Evolutionary conservation across 805 yeast species (phyloP).

Genomic region (Lachancea nothofagi): DNA sequence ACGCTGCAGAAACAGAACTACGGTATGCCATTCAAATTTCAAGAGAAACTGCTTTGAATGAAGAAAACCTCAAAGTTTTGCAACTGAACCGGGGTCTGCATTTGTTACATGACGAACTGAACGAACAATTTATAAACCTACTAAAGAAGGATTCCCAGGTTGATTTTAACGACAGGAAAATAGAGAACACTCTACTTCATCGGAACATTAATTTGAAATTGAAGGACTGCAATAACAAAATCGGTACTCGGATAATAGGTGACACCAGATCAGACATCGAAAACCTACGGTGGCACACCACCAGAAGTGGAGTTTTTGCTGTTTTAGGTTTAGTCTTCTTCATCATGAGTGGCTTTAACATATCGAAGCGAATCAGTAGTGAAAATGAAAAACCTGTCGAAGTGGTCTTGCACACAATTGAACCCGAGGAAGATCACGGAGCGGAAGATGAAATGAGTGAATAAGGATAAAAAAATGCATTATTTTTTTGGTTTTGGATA

Average conservation of each 20-base stretch:
- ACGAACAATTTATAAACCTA: conserved; percentile 51
- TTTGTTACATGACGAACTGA: conserved; percentile 69
- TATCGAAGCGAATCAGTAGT: conserved; percentile 34
- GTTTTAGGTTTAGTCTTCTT: conserved; percentile 60
- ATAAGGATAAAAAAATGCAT: conserved; percentile 4
- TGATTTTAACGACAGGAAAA: conserved; percentile 78
- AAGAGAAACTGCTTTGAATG: conserved; percentile 64
- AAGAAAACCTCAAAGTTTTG: conserved; percentile 59
- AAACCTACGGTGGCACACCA: conserved; percentile 85
- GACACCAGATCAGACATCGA: conserved; percentile 85
- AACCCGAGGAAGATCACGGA: conserved; percentile 31
- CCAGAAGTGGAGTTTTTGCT: conserved; percentile 80
- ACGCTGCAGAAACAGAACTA: conserved; percentile 87
- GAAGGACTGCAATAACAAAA: conserved; percentile 79
- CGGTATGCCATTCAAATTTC: conserved; percentile 69
- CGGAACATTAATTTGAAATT: conserved; percentile 61
- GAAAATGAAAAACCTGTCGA: conserved; percentile 34
- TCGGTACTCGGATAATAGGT: conserved; percentile 72
- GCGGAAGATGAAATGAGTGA: not conserved
- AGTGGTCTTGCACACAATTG: conserved; percentile 31
- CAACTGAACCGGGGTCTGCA: conserved; percentile 67
- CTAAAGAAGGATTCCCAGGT: conserved; percentile 75
- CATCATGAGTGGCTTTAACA: conserved; percentile 48
- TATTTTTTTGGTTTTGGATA: conserved; percentile 2
- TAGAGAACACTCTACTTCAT: conserved; percentile 73